Evolutionary conservation across 345 rosid genomes (phyloP).

Genomic region (Populus tremula): DNA sequence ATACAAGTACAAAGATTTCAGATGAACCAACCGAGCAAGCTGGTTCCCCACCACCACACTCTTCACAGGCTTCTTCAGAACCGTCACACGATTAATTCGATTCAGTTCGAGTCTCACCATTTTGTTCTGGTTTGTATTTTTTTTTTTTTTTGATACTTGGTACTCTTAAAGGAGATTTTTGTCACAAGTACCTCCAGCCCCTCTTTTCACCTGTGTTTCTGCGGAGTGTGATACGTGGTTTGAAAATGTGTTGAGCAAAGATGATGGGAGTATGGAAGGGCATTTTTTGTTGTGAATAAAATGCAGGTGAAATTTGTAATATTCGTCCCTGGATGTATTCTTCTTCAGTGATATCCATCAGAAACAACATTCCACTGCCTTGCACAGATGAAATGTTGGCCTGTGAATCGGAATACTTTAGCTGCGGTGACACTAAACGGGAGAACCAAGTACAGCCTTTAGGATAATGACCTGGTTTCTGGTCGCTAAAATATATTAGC

Average conservation of each 20-base stretch:
- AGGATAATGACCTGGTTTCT: not conserved
- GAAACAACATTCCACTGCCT: not conserved
- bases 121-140: conserved; percentile 2
- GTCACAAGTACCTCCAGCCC: conserved; percentile 31
- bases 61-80: conserved; percentile 33
- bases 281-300: conserved; percentile 40
- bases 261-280: conserved; percentile 27
- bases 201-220: conserved; percentile 39
- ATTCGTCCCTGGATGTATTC: conserved; percentile 1
- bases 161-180: conserved; percentile 21
- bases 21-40: conserved; percentile 33
- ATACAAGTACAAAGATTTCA: conserved; percentile 24
- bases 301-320: conserved; percentile 38
- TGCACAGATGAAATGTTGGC: not conserved
- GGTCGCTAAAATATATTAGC: too few relatives aligned
- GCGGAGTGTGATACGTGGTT: conserved; percentile 28
- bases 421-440: not conserved
- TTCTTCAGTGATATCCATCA: not conserved
- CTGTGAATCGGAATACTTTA: not conserved
- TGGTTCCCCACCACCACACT: conserved; percentile 33
- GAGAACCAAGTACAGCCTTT: not conserved
- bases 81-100: conserved; percentile 31
- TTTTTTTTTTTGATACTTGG: conserved; percentile 13
- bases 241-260: conserved; percentile 16
- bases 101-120: conserved; percentile 1